Percentiles rank a stretch among this genome's conserved stretches.
phyloP scores from a whole-genome alignment of 179 eudicot species.

The Sideroxylon spinosum region DNA sequence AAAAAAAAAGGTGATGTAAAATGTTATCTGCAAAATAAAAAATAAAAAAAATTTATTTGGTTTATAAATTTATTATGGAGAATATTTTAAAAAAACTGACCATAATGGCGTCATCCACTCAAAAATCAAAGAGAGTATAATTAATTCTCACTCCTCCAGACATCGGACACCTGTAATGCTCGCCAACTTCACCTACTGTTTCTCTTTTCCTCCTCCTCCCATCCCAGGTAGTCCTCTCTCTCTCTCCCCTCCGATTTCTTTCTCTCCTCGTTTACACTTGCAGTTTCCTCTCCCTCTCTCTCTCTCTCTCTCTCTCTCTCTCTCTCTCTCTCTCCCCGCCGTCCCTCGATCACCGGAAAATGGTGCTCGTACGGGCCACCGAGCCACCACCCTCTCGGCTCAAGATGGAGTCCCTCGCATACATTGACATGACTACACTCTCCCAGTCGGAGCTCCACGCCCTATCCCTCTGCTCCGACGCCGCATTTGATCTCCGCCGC shows the following conservation, averaged over 20 bases:
- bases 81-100: too few relatives aligned
- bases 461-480: constrained; percentile 31
- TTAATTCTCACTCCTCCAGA: background rate
- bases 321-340: background rate
- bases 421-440: constrained; percentile 29
- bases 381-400: background rate
- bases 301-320: background rate
- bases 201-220: background rate
- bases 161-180: constrained; percentile 5
- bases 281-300: background rate
- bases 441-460: constrained; percentile 42
- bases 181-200: background rate
- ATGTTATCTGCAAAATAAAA: too few relatives aligned
- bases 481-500: constrained; percentile 26
- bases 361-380: constrained; percentile 1
- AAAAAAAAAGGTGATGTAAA: too few relatives aligned
- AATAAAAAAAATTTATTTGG: too few relatives aligned
- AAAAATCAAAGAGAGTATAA: too few relatives aligned
- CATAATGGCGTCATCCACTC: too few relatives aligned
- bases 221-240: background rate
- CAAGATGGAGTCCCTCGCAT: constrained; percentile 18
- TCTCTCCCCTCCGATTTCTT: background rate
- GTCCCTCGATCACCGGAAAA: background rate
- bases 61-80: too few relatives aligned
- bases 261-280: background rate